A percentile compares a stretch with the other conserved stretches of the same genome.
Evolutionary conservation across 2,329 filamentous ascomycete species (phyloP).

Genomic region (Orbilia ellipsospora): DNA sequence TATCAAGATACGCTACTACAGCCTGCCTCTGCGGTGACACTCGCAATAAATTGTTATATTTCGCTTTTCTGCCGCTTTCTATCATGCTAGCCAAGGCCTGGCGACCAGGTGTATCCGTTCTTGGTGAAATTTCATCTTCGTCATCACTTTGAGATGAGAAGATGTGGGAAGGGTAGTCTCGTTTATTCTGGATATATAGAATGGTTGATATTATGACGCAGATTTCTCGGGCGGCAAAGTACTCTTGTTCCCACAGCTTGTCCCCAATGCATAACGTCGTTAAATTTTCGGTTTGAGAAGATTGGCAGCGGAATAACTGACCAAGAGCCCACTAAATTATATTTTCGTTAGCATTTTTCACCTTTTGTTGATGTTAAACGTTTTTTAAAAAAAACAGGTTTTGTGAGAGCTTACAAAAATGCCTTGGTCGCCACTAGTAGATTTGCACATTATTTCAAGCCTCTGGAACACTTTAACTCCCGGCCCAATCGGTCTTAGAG

Average conservation of each 20-base stretch:
- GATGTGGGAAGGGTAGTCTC: neutral
- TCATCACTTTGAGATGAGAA: neutral
- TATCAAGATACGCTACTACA: conserved; percentile 9
- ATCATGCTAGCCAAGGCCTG: neutral
- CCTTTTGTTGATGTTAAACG: neutral
- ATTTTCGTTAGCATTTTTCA: neutral
- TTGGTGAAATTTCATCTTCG: conserved; percentile 27
- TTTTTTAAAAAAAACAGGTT: too few relatives aligned
- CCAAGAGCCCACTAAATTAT: conserved; percentile 5
- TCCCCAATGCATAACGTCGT: conserved; percentile 17
- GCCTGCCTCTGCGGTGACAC: neutral
- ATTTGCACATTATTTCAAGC: conserved; percentile 8
- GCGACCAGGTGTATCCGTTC: conserved; percentile 27
- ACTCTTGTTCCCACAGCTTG: conserved; percentile 22
- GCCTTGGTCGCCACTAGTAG: neutral
- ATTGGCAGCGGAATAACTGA: neutral
- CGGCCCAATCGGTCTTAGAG: neutral
- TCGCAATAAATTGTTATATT: neutral
- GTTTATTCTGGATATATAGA: conserved; percentile 36
- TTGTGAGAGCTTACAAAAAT: conserved; percentile 17
- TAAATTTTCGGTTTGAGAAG: neutral
- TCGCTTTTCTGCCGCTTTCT: neutral
- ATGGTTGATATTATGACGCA: conserved; percentile 38
- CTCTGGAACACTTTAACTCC: neutral
- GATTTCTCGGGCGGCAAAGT: conserved; percentile 19